Percentiles rank a stretch among this genome's conserved stretches.
Conservation (phyloP, 805 yeast genomes). For the Zygosaccharomyces gambellarensis region DNA sequence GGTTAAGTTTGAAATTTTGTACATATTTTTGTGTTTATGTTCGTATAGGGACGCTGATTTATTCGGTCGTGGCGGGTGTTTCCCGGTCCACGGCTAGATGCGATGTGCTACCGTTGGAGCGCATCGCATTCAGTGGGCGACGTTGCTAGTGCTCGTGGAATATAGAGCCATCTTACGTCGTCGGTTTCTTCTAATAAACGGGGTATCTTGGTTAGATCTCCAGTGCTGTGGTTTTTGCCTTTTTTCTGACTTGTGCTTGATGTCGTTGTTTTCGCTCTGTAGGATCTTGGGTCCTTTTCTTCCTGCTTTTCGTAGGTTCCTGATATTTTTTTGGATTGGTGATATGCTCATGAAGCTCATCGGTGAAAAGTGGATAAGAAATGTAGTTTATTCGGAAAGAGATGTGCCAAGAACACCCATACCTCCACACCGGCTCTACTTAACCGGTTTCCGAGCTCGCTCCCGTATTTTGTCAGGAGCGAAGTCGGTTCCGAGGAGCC, state of each 20-base stretch:
- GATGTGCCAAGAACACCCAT: no score
- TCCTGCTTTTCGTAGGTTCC: not conserved
- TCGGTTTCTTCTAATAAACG: constrained; percentile 4
- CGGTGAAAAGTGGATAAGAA: no score
- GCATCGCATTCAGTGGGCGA: constrained; percentile 11
- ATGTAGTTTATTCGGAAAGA: no score
- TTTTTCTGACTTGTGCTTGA: not conserved
- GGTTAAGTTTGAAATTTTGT: not conserved
- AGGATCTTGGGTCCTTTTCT: no score
- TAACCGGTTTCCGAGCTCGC: constrained; percentile 4
- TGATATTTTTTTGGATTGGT: no score
- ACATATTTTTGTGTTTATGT: not conserved
- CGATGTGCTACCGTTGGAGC: not conserved
- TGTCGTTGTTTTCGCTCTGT: no score
- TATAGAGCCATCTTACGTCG: constrained; percentile 28
- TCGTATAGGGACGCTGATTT: not conserved
- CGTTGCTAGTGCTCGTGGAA: constrained; percentile 29
- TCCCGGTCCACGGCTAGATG: not conserved
- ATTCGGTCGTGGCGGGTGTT: not conserved
- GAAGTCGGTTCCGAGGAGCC: not conserved
- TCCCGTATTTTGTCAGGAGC: constrained; percentile 3
- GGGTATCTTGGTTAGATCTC: not conserved
- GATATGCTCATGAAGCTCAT: no score
- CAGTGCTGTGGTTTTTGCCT: not conserved
- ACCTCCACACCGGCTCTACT: no score